Conservation (phyloP, 495 filamentous ascomycete genomes). For the Saxophila tyrrhenica region DNA sequence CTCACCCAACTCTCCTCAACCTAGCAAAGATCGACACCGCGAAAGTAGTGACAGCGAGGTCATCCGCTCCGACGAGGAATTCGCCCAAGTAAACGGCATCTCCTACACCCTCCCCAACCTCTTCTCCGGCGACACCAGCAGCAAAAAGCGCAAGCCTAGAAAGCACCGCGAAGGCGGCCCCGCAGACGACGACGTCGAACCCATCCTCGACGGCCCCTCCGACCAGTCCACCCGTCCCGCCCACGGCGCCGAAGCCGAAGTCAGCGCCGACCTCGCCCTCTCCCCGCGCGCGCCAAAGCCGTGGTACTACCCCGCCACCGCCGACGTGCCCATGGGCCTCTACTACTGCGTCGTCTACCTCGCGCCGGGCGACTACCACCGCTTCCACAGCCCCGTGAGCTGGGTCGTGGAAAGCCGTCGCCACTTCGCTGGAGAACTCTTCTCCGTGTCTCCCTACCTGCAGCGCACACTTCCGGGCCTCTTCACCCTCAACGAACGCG, state of each 20-base stretch:
- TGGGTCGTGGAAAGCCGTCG: conserved; percentile 89
- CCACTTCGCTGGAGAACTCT: conserved; percentile 95
- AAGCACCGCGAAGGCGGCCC: conserved; percentile 12
- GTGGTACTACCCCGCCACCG: conserved; percentile 59
- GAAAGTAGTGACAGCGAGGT: conserved; percentile 49
- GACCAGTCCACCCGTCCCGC: conserved; percentile 59
- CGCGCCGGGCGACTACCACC: conserved; percentile 97
- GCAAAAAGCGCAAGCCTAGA: neutral
- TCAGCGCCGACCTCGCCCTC: conserved; percentile 70
- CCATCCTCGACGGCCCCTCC: conserved; percentile 28
- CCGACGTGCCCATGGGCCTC: conserved; percentile 50
- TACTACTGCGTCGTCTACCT: conserved; percentile 96
- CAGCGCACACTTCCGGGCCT: conserved; percentile 83
- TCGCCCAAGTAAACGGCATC: conserved; percentile 92
- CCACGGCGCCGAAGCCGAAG: conserved; percentile 61
- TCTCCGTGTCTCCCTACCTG: conserved; percentile 86
- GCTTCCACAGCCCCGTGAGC: conserved; percentile 85
- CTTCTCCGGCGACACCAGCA: conserved; percentile 52
- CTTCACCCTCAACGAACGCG: conserved; percentile 93
- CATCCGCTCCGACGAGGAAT: conserved; percentile 73
- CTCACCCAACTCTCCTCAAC: conserved; percentile 23
- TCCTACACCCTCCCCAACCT: conserved; percentile 87
- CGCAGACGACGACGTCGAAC: neutral
- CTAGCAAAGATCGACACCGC: conserved; percentile 14
- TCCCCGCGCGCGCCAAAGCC: conserved; percentile 42